Evolutionary conservation across 1,284 basidiomycete genomes (phyloP), one percentile per base, ranked within the genome.

Genomic region (Trametes sp.): DNA sequence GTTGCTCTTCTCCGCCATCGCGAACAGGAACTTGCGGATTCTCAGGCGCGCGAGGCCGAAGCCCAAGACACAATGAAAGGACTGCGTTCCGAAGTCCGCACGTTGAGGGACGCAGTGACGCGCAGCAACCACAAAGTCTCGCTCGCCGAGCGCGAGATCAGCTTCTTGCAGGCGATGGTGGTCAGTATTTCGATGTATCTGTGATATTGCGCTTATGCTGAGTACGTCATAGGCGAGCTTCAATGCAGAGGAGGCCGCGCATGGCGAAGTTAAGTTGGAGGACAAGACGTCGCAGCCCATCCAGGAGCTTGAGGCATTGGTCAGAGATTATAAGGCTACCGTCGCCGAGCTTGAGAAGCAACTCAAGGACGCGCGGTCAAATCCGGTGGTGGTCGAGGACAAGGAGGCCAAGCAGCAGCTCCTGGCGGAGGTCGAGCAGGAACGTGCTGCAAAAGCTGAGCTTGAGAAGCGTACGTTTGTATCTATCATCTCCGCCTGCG

Each of bases 141-240:
- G 10, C 75, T 89, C 0, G 82, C 82, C 0, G 85, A 89, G 67
- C 75, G 85, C 19, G 90, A 93, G 68, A 80, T 85, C 24, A 80
- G 80, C 26, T 90, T 89, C 72, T 72, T 90, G 62, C 81, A 87
- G 62, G 86, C 85, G 0, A 78, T 92, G 42, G 73, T 91, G 71
- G 87, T 89, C 54, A 60, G 86, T 81, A 28, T 24, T 1, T 9
- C 10, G n/a, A 16, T 29, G 38, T 36, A 1, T 45, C 8, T 16
- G 21, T 23, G 49, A 28, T 5, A 31, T 29, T 19, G 44, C 35
- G 62, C 21, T 50, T 35, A 31, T 33, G 50, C 8, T 54, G 1
- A 44, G 10, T 21, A 9, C 5, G 2, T 26, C 21, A 23, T 56
- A 90, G 87, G 83, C 85, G 0, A 89, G 87, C 68, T 91, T 82